These are phyloP conservation scores for Plasmodium gallinaceum DNA, from an alignment of 169 alveolate species.

Conservation along the genomic window DNA sequence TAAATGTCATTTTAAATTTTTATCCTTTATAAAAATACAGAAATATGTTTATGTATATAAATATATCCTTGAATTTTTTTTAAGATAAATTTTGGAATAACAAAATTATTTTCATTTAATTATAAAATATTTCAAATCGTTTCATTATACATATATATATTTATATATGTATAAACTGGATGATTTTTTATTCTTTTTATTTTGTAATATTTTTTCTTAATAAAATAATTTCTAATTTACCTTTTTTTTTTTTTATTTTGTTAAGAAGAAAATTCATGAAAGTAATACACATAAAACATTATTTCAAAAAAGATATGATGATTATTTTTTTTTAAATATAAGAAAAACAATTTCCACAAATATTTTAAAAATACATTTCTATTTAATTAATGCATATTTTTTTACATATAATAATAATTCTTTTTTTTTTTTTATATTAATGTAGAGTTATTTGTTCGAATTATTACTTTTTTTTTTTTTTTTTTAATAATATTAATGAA, in stretches of 20 bases:
- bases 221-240: not conserved
- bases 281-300: no score
- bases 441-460: no score
- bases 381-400: no score
- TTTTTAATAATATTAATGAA: no score
- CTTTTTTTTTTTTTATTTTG: not conserved
- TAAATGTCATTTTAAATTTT: not conserved
- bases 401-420: no score
- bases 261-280: not conserved
- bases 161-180: not conserved
- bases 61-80: not conserved
- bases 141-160: not conserved
- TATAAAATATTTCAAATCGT: not conserved
- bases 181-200: not conserved
- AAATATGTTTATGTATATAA: no score
- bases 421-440: no score
- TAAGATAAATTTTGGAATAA: not conserved
- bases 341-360: no score
- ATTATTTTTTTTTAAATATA: no score
- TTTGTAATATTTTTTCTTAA: not conserved
- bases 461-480: no score
- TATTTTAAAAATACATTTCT: no score
- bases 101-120: not conserved
- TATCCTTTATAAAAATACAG: not conserved
- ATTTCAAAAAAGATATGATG: no score